Evolutionary conservation across 805 yeast species (phyloP).

Genomic region (Sungouiella blattae): DNA sequence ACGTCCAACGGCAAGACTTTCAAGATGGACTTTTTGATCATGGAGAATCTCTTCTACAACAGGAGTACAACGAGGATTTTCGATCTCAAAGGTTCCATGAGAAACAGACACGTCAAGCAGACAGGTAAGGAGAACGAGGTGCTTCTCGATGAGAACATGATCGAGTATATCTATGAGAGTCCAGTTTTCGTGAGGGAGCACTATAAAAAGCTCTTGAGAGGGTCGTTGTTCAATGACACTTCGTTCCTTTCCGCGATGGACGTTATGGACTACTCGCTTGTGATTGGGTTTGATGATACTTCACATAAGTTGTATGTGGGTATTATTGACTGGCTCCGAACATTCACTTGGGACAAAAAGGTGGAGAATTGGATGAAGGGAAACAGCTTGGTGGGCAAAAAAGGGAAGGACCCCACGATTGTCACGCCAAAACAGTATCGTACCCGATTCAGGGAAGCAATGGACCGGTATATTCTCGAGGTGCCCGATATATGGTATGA

Average conservation of each 20-base stretch:
- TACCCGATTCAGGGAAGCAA: slow-evolving; percentile 91
- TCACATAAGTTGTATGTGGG: slow-evolving; percentile 80
- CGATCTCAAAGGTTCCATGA: slow-evolving; percentile 96
- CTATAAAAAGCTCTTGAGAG: slow-evolving; percentile 78
- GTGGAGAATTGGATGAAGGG: slow-evolving; percentile 99
- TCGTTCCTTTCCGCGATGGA: slow-evolving; percentile 93
- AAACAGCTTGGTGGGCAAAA: slow-evolving; percentile 77
- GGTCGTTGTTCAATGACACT: slow-evolving; percentile 94
- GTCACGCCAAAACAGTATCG: slow-evolving; percentile 96
- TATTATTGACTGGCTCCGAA: slow-evolving; percentile 87
- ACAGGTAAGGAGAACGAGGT: slow-evolving; percentile 96
- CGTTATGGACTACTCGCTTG: slow-evolving; percentile 97
- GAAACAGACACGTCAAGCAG: slow-evolving; percentile 93
- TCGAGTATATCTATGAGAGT: slow-evolving; percentile 92
- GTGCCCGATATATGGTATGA: slow-evolving; percentile 77
- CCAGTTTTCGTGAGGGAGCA: slow-evolving; percentile 93
- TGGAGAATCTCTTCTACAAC: slow-evolving; percentile 92
- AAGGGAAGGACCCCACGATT: slow-evolving; percentile 91
- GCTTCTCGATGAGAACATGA: slow-evolving; percentile 93
- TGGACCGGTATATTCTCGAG: slow-evolving; percentile 92
- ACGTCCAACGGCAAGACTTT: slow-evolving; percentile 70
- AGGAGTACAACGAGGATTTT: slow-evolving; percentile 79
- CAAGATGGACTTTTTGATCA: slow-evolving; percentile 86
- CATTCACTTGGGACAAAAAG: slow-evolving; percentile 98
- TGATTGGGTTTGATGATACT: slow-evolving; percentile 79